Base-by-base conservation (phyloP, 345 rosid genomes). In the Luvunga scandens region DNA sequence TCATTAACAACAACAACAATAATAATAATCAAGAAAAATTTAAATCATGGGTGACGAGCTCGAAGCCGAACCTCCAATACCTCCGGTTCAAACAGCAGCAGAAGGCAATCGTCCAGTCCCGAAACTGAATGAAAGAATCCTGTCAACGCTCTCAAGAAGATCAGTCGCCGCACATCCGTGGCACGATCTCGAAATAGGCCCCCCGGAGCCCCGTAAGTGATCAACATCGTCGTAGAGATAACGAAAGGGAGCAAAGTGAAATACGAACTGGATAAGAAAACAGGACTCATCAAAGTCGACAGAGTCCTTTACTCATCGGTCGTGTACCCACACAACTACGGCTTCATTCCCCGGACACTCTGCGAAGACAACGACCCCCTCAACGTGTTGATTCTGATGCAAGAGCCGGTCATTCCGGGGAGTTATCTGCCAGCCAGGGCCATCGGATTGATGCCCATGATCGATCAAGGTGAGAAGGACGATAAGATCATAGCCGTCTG, bases 181-280 rank as follows among this genome's bases (percentile, higher is more conserved):
- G 98, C 98, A 95, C 82, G 98, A 95, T 89, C 98, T 95, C 77
- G 98, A 95, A 79, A 87, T 93, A 71, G 98, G 98, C 90, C 98
- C n/a, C n/a, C 98, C 71, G 94, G 83, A 72, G 98, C 98, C 50
- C 98, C 98, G 24, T 76, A 71, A 21, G 34, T 95, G 48, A 89
- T 89, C 80, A 91, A 89, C 81, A 87, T 85, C 75, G 98, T 91
- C 82, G 93, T 94, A 66, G 98, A 93, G 94, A 94, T 94, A 72
- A 84, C 98, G 22, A 94, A 94, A 63, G 98, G 98, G 82, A 94
- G 97, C 72, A 94, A 94, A 86, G 98, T 94, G 79, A 94, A 94
- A 83, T 93, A 94, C 78, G 98, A 94, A 79, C 91, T 94, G 6
- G 98, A 94, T 89, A 94, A 94, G 87, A 94, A 90, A 86, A 93